A percentile compares a stretch with the other conserved stretches of the same genome.
Conservation (phyloP, 2,329 filamentous ascomycete genomes). For the Trichoderma cornu-damae region DNA sequence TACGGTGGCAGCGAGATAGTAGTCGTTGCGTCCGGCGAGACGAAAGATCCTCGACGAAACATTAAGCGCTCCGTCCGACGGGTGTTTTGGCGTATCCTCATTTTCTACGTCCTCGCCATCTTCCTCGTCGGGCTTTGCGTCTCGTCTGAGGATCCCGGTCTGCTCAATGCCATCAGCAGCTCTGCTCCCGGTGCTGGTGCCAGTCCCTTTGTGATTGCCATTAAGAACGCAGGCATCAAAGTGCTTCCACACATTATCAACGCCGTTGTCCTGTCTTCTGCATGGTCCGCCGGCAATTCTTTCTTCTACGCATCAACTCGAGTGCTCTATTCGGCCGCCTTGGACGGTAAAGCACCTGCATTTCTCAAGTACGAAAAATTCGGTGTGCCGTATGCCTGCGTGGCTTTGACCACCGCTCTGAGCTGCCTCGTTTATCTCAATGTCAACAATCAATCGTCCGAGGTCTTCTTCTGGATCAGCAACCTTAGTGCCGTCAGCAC, state of each 20-base stretch:
- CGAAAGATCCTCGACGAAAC: slow-evolving; percentile 33
- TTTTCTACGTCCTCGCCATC: slow-evolving; percentile 36
- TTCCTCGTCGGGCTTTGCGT: slow-evolving; percentile 37
- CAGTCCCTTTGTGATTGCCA: slow-evolving; percentile 56
- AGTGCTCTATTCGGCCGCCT: slow-evolving; percentile 44
- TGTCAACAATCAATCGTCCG: slow-evolving; percentile 51
- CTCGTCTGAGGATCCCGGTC: slow-evolving; percentile 33
- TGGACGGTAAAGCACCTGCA: slow-evolving; percentile 39
- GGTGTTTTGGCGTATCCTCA: slow-evolving; percentile 34
- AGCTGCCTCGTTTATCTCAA: slow-evolving; percentile 59
- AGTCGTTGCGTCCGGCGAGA: slow-evolving; percentile 36
- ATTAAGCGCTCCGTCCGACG: slow-evolving; percentile 33
- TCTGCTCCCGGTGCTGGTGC: slow-evolving; percentile 38
- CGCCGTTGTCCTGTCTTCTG: slow-evolving; percentile 53
- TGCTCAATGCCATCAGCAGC: slow-evolving; percentile 46
- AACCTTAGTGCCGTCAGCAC: slow-evolving; percentile 63
- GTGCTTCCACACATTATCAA: slow-evolving; percentile 49
- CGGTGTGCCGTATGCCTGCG: slow-evolving; percentile 31
- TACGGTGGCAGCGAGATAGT: slow-evolving; percentile 42
- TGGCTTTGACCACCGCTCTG: slow-evolving; percentile 44
- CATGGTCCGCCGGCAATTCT: slow-evolving; percentile 54
- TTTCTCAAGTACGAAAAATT: slow-evolving; percentile 30
- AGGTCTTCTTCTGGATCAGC: slow-evolving; percentile 59
- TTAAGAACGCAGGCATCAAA: slow-evolving; percentile 42
- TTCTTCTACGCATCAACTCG: slow-evolving; percentile 50